phyloP scores from a whole-genome alignment of 2,329 filamentous ascomycete genomes.

The Aureobasidium pullulans region DNA sequence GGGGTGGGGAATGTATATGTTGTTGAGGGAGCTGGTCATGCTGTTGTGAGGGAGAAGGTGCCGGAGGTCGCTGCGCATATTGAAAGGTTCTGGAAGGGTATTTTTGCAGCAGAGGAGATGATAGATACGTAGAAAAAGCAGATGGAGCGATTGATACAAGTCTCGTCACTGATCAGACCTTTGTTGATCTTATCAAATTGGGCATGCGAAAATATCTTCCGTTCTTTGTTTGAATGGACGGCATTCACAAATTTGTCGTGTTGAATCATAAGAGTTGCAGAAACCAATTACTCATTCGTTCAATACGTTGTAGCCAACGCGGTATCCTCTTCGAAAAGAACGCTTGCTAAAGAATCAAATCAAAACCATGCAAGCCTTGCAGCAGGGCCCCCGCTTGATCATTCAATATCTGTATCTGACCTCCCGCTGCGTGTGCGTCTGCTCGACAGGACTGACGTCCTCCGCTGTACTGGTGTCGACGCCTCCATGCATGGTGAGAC shows the following conservation, averaged over 20 bases:
- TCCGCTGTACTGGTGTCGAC: not conserved
- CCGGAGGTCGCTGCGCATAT: constrained; percentile 31
- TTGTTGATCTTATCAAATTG: too few species aligned
- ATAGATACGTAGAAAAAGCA: not conserved
- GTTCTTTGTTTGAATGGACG: too few species aligned
- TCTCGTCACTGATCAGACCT: too few species aligned
- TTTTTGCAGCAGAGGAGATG: not conserved
- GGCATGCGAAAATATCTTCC: too few species aligned
- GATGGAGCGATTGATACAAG: not conserved
- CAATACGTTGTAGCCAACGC: too few species aligned
- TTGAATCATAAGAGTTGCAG: too few species aligned
- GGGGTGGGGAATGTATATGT: constrained; percentile 32
- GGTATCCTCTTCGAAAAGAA: too few species aligned
- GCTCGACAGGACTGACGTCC: constrained; percentile 6
- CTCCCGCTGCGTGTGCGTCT: not conserved
- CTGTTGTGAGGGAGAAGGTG: constrained; percentile 32
- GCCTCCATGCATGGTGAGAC: constrained; percentile 40
- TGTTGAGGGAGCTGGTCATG: constrained; percentile 34
- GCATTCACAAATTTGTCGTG: too few species aligned
- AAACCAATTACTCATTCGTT: too few species aligned
- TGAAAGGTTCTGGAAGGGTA: constrained; percentile 24
- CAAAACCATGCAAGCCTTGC: too few species aligned
- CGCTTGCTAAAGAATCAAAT: too few species aligned
- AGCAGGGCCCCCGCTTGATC: too few species aligned
- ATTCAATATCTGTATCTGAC: constrained; percentile 8